Evolutionary conservation across 495 filamentous ascomycete species (phyloP).

Genomic region (Aspergillus kassunensis): DNA sequence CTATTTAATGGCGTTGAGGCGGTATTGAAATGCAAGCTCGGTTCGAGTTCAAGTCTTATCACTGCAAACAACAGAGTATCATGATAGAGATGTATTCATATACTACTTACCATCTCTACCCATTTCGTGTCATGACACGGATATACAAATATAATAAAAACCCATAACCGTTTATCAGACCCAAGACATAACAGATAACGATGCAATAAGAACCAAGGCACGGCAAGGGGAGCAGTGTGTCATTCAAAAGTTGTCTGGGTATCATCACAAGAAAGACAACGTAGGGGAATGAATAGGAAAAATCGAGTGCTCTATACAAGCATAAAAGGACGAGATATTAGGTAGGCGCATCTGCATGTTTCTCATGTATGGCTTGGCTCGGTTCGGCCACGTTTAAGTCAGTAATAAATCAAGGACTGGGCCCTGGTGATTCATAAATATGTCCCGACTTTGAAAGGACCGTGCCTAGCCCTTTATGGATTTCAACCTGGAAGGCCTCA

Average conservation of each 20-base stretch:
- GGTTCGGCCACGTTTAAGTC: neutral
- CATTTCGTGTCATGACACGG: neutral
- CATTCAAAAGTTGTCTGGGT: slow-evolving; percentile 33
- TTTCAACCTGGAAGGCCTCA: slow-evolving; percentile 83
- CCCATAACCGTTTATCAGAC: neutral
- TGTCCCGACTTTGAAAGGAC: slow-evolving; percentile 68
- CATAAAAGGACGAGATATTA: slow-evolving; percentile 5
- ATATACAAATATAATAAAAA: neutral
- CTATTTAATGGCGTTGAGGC: too few species aligned
- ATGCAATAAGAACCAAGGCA: slow-evolving; percentile 13
- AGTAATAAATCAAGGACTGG: slow-evolving; percentile 20
- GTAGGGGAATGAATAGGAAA: neutral
- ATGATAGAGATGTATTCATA: slow-evolving; percentile 4
- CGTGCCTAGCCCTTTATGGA: slow-evolving; percentile 81
- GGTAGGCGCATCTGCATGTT: neutral
- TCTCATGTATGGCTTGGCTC: too few species aligned
- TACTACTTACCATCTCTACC: neutral
- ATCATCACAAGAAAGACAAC: slow-evolving; percentile 32
- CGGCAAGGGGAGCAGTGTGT: slow-evolving; percentile 17
- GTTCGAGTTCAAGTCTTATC: too few species aligned
- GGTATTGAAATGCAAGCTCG: too few species aligned
- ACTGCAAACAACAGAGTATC: neutral
- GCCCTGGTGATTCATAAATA: slow-evolving; percentile 69
- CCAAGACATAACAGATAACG: slow-evolving; percentile 6
- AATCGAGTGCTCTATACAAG: slow-evolving; percentile 1